These are phyloP conservation scores for Stemphylium vesicarium DNA, from an alignment of 2,329 filamentous ascomycete genomes.

Conservation along the genomic window DNA sequence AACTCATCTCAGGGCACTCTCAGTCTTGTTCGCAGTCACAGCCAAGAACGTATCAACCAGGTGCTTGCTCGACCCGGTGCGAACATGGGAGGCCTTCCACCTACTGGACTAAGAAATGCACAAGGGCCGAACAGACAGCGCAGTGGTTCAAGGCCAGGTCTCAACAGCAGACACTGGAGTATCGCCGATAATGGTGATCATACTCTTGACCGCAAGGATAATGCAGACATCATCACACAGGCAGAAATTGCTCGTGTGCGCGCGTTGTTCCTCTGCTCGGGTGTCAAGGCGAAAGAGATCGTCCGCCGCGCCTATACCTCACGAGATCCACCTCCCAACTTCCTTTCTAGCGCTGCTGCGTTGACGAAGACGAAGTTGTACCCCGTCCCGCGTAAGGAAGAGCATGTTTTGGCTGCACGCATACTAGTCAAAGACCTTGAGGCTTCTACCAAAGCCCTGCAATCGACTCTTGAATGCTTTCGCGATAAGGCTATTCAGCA, in stretches of 20 bases:
- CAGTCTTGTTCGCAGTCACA: conserved; percentile 27
- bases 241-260: conserved; percentile 81
- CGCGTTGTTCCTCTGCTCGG: conserved; percentile 78
- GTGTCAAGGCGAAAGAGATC: conserved; percentile 89
- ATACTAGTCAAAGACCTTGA: conserved; percentile 58
- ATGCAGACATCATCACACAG: conserved; percentile 50
- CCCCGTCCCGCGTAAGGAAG: conserved; percentile 57
- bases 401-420: conserved; percentile 61
- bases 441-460: conserved; percentile 53
- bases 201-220: conserved; percentile 37
- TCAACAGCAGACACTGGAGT: conserved; percentile 62
- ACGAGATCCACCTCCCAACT: conserved; percentile 38
- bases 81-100: conserved; percentile 35
- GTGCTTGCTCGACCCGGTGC: conserved; percentile 42
- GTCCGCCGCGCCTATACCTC: conserved; percentile 65
- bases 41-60: conserved; percentile 39
- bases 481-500: conserved; percentile 53
- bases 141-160: conserved; percentile 43
- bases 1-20: conserved; percentile 29
- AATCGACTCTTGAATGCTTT: conserved; percentile 59
- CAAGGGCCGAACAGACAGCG: conserved; percentile 20
- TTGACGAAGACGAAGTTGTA: conserved; percentile 51
- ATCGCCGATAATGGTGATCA: conserved; percentile 57
- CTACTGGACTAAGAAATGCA: conserved; percentile 36
- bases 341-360: conserved; percentile 52